Evolutionary conservation across 768 basidiomycete species (phyloP), one percentile per base, ranked within the genome.

Genomic region (Podaxis carcinomalis): DNA sequence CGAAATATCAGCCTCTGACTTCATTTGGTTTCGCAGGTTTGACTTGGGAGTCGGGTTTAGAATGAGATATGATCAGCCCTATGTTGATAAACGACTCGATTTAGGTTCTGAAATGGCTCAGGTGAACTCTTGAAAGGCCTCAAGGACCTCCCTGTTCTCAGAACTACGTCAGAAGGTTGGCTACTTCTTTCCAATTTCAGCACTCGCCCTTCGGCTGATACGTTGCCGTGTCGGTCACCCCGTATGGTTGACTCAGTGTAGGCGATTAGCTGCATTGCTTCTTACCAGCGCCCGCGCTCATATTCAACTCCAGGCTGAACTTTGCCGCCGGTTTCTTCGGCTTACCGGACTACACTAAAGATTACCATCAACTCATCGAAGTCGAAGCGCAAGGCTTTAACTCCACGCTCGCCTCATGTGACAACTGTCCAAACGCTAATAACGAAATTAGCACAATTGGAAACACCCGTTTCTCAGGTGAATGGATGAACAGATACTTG

Each of bases 351-450:
- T 67, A 80, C 77, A 40, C 78, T 71, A 68, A 68, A 39, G 75
- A 86, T 46, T 89, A 87, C 66, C 80, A 87, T 59, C 82, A 88
- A 67, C 75, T 81, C n/a, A 80, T 88, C 35, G 83, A 75, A 44
- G 80, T 88, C 53, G 86, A 89, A 67, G 75, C 74, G 21, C 60
- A 67, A 0, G 81, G 80, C 63, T 85, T 83, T 68, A 88, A 88
- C 71, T 84, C 82, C 67, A 89, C 91, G 0, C 80, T 93, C 10
- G 82, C 90, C 0, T 88, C 91, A 0, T 91, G 88, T 63, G 76
- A 76, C 56, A 84, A 83, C 59, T 87, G 90, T 65, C 74, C 81
- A 0, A 90, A 91, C 66, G 75, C 84, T 0, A 69, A 73, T 39
- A 74, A 74, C 13, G 67, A 68, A n/a, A 84, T 84, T 67, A 65